phyloP scores from a whole-genome alignment of 1,284 basidiomycete species.

The Flammula alnicola region DNA sequence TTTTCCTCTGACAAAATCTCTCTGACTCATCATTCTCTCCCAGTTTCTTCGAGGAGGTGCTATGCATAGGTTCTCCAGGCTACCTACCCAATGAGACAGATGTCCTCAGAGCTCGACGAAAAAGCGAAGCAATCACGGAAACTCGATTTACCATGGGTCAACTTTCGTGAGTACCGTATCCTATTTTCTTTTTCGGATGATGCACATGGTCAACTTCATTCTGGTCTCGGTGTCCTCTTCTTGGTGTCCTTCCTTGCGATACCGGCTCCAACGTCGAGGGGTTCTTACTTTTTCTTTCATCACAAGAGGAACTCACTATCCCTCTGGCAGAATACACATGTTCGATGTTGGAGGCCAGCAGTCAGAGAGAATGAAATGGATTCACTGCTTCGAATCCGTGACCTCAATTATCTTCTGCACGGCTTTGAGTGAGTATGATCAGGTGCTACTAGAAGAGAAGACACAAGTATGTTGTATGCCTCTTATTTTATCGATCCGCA shows the following conservation, averaged over 20 bases:
- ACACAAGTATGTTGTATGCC: constrained; percentile 65
- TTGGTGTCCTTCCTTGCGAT: too few relatives aligned
- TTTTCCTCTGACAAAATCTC: constrained; percentile 41
- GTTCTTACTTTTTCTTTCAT: too few relatives aligned
- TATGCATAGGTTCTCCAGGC: constrained; percentile 76
- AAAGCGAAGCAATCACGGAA: constrained; percentile 92
- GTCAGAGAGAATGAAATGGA: constrained; percentile 94
- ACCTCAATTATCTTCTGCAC: too few relatives aligned
- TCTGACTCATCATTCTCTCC: constrained; percentile 57
- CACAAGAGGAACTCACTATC: too few relatives aligned
- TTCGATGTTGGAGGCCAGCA: constrained; percentile 94
- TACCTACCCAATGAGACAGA: constrained; percentile 90
- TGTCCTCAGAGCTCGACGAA: constrained; percentile 86
- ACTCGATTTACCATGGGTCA: constrained; percentile 77
- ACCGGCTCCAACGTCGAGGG: too few relatives aligned
- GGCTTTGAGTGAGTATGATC: constrained; percentile 92
- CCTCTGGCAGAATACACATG: constrained; percentile 90
- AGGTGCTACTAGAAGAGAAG: constrained; percentile 79
- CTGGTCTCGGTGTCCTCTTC: too few relatives aligned
- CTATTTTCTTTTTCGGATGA: too few relatives aligned
- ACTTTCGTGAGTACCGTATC: constrained; percentile 75
- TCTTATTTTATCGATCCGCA: constrained; percentile 31
- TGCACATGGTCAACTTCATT: too few relatives aligned
- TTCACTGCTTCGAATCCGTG: constrained; percentile 91
- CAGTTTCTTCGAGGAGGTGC: constrained; percentile 90